A percentile compares a stretch with the other conserved stretches of the same genome.
Evolutionary conservation across 2,329 filamentous ascomycete species (phyloP).

Genomic region (Proliferodiscus dingleyae): DNA sequence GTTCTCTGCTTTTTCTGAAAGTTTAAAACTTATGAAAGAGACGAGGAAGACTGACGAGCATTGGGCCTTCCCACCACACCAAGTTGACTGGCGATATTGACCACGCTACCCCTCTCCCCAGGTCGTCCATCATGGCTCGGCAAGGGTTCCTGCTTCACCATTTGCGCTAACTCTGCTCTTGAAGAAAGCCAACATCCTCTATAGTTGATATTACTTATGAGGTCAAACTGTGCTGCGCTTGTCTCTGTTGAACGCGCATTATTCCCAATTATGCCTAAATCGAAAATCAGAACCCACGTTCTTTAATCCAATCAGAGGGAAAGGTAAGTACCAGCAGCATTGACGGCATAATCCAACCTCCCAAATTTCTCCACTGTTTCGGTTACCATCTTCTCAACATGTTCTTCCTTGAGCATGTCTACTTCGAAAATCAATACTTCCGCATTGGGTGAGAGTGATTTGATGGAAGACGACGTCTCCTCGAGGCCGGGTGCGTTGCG

Average conservation of each 20-base stretch:
- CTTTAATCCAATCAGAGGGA: too few relatives aligned
- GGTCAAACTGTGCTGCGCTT: constrained; percentile 37
- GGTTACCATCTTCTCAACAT: constrained; percentile 34
- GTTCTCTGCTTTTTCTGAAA: neutral
- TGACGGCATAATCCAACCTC: constrained; percentile 43
- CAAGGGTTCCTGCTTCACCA: constrained; percentile 40
- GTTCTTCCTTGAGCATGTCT: constrained; percentile 34
- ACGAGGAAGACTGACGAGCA: constrained; percentile 33
- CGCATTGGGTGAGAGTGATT: too few relatives aligned
- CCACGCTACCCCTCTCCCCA: constrained; percentile 38
- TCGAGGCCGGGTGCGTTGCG: constrained; percentile 34
- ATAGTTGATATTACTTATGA: constrained; percentile 39
- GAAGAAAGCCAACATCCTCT: constrained; percentile 42
- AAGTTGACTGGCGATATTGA: constrained; percentile 42
- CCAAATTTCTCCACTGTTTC: constrained; percentile 33
- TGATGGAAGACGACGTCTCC: constrained; percentile 26
- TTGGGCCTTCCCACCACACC: constrained; percentile 39
- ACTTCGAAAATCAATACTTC: constrained; percentile 27
- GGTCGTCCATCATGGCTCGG: constrained; percentile 40
- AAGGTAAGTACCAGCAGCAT: constrained; percentile 43
- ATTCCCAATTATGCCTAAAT: constrained; percentile 21
- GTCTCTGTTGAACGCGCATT: constrained; percentile 27
- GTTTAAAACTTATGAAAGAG: neutral
- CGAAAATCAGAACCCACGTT: too few relatives aligned
- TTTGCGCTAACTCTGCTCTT: constrained; percentile 38